Evolutionary conservation across 2,329 filamentous ascomycete species (phyloP), one percentile per base, ranked within the genome.

Genomic region (Cercospora sp.): DNA sequence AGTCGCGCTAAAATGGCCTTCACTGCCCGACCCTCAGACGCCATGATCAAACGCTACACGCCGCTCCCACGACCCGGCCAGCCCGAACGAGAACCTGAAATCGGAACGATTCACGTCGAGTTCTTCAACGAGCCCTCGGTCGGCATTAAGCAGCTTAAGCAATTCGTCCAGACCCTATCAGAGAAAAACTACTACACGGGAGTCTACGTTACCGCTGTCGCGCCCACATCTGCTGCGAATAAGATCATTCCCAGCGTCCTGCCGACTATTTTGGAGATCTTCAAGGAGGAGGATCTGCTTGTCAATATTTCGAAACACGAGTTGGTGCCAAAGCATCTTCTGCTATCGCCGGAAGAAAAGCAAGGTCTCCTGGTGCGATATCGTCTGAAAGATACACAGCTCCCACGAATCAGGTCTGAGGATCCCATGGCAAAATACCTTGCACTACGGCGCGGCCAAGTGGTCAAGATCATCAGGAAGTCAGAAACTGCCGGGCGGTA

Each of bases 221-320:
- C 92, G 58, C 91, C 97, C 68, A 97, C 93, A 0, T 87, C 93
- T 30, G 91, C 94, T 69, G 94, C 94, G 42, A 89, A 94, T 79
- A 96, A 96, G 83, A 89, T 94, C 73, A 90, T 97, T 74, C 89
- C 89, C 72, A 89, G 90, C 68, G 89, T 94, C 67, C 88, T 91
- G 74, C 88, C 89, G 70, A 91, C 91, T 65, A 89, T 91, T 77
- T 92, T 97, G 77, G 95, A 99, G 84, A 92, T 93, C 79, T 99
- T 99, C 84, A 88, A 94, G 75, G 95, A 98, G 84, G 91, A 95
- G 79, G 95, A 99, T 82, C 82, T 99, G 75, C 86, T 98, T 68
- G 94, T 99, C 81, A 99, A 99, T 83, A 98, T 99, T 80, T 98
- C 94, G 68, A 92, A 94, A 80, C 95, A 99, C 83, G 94, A 98